Percentiles rank a stretch among this genome's conserved stretches.
Conservation (phyloP, 1,284 basidiomycete species). For the Pascua guehoae region DNA sequence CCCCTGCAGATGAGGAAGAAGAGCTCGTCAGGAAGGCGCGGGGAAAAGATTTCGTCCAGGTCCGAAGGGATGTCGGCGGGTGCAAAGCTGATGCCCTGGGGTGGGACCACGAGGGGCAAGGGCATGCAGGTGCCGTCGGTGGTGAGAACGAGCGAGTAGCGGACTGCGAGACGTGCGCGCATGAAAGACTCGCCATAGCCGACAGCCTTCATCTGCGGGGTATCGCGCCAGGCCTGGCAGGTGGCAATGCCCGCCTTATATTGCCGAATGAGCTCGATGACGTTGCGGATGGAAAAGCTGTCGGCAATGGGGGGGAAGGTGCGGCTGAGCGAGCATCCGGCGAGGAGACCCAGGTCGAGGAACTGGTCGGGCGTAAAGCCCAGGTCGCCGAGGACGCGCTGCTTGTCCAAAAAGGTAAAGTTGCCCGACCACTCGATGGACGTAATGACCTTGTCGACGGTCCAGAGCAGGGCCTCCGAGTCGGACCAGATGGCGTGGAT, state of each 20-base stretch:
- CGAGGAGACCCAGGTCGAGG: constrained; percentile 85
- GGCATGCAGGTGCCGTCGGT: constrained; percentile 86
- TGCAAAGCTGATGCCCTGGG: constrained; percentile 55
- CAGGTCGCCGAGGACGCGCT: constrained; percentile 69
- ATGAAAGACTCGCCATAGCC: constrained; percentile 81
- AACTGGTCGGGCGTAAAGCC: constrained; percentile 83
- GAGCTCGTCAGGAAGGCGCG: constrained; percentile 90
- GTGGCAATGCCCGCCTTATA: constrained; percentile 81
- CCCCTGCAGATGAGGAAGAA: constrained; percentile 95
- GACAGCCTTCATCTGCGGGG: constrained; percentile 38
- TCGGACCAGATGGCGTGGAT: constrained; percentile 92
- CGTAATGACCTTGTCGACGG: constrained; percentile 87
- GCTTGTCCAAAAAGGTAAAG: constrained; percentile 84
- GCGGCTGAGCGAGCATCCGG: constrained; percentile 81
- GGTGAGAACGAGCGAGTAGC: constrained; percentile 83
- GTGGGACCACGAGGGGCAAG: constrained; percentile 70
- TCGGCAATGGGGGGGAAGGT: constrained; percentile 81
- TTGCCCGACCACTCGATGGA: constrained; percentile 68
- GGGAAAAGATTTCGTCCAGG: constrained; percentile 91
- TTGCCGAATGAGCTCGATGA: constrained; percentile 82
- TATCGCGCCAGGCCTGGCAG: constrained; percentile 70
- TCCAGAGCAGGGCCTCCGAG: constrained; percentile 84
- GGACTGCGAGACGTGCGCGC: constrained; percentile 85
- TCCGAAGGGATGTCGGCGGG: constrained; percentile 84
- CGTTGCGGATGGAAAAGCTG: constrained; percentile 68